Percentiles rank a stretch among this genome's conserved stretches.
phyloP scores from a whole-genome alignment of 2,329 filamentous ascomycete genomes.

The Escovopsis sp. region DNA sequence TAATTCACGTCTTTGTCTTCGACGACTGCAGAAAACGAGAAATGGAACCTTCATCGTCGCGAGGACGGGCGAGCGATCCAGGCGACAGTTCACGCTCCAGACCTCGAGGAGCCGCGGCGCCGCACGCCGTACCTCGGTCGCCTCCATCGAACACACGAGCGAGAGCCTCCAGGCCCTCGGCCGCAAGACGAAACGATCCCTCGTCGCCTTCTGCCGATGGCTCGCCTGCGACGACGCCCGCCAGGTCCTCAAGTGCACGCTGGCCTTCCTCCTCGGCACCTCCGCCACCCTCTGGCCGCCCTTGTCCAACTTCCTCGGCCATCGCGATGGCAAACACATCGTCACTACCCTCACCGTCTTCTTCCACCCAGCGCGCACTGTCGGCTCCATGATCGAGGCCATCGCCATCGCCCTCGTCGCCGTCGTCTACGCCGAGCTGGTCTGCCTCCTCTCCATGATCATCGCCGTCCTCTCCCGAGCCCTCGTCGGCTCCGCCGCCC shows the following conservation, averaged over 20 bases:
- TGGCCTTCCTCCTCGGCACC: constrained; percentile 78
- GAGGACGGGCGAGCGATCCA: constrained; percentile 68
- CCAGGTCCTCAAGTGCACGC: constrained; percentile 75
- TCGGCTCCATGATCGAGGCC: constrained; percentile 82
- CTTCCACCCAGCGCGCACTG: constrained; percentile 76
- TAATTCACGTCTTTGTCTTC: not conserved
- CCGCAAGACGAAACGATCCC: constrained; percentile 21
- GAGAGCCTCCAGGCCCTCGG: constrained; percentile 19
- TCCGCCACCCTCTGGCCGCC: constrained; percentile 69
- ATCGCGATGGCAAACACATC: constrained; percentile 83
- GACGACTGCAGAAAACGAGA: constrained; percentile 63
- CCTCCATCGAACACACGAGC: constrained; percentile 15
- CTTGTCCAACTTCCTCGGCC: constrained; percentile 58
- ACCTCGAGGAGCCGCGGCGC: constrained; percentile 21
- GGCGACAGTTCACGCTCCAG: constrained; percentile 64
- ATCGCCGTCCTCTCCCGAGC: constrained; percentile 65
- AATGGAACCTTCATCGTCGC: constrained; percentile 82
- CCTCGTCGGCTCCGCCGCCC: constrained; percentile 44
- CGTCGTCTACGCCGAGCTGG: constrained; percentile 52
- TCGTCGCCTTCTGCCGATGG: constrained; percentile 37
- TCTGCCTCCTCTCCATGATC: constrained; percentile 78
- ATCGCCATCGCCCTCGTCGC: constrained; percentile 61
- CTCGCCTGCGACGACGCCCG: constrained; percentile 57
- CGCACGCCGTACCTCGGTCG: constrained; percentile 6
- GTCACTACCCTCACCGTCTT: constrained; percentile 90